phyloP scores from a whole-genome alignment of 257 asterid genomes.

The Nicotiana otophora region DNA sequence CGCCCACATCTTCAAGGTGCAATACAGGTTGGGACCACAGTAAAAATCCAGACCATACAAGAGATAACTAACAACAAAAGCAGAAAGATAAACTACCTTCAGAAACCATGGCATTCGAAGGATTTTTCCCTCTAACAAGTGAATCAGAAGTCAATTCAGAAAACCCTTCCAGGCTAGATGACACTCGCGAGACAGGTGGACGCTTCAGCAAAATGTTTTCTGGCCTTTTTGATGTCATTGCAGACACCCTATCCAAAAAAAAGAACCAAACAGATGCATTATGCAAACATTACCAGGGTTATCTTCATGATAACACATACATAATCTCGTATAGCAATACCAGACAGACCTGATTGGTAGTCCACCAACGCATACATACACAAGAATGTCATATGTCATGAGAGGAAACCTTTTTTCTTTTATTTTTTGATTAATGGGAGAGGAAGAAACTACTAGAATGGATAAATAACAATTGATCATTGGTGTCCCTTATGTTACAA shows the following conservation, averaged over 20 bases:
- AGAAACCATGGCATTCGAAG: conserved; percentile 30
- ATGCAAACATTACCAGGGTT: not conserved
- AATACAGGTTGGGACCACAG: not conserved
- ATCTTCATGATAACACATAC: not conserved
- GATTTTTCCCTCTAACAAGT: conserved; percentile 36
- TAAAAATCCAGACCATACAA: not conserved
- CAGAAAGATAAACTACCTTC: conserved; percentile 41
- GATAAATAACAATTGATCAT: not conserved
- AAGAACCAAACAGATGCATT: not conserved
- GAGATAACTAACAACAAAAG: not conserved
- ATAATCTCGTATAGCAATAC: not conserved
- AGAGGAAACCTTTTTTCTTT: not conserved
- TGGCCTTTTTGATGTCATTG: conserved; percentile 39
- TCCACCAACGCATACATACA: not conserved
- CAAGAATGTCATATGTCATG: not conserved
- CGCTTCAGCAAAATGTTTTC: conserved; percentile 75
- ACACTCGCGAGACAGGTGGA: conserved; percentile 62
- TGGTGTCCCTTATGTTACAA: not conserved
- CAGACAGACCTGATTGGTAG: not conserved
- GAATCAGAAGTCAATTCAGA: conserved; percentile 48
- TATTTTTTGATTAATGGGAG: not conserved
- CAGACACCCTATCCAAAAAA: not conserved
- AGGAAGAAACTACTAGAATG: not conserved
- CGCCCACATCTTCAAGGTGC: not conserved
- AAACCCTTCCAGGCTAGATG: conserved; percentile 59